phyloP scores from a whole-genome alignment of 73 alveolate species.

The Loxodes magnus region DNA sequence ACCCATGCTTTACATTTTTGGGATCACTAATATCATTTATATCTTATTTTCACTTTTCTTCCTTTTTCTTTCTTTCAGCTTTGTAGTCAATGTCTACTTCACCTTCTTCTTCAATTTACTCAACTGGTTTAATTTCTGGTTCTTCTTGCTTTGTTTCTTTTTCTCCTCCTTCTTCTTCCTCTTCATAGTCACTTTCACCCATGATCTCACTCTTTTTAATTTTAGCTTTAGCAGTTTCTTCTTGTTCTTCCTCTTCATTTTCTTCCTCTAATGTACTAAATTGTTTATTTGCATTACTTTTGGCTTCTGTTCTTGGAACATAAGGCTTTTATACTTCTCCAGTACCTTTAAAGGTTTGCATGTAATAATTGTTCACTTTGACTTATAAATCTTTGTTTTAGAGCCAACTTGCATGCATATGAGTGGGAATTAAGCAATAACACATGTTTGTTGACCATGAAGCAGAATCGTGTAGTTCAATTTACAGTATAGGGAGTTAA shows the following conservation, averaged over 20 bases:
- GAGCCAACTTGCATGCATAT: slow-evolving; percentile 25
- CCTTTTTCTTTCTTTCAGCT: slow-evolving; percentile 9
- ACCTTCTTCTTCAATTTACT: slow-evolving; percentile 2
- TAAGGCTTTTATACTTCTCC: neutral
- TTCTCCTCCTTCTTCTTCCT: slow-evolving; percentile 10
- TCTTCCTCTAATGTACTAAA: too few species aligned
- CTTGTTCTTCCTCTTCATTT: too few species aligned
- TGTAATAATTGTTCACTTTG: too few species aligned
- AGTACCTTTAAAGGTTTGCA: too few species aligned
- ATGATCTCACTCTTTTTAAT: too few species aligned
- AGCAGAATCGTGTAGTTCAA: slow-evolving; percentile 36
- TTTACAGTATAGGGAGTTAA: slow-evolving; percentile 33
- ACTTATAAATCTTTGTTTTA: slow-evolving; percentile 13
- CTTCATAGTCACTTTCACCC: too few species aligned
- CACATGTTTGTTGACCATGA: slow-evolving; percentile 26
- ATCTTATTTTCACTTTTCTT: neutral
- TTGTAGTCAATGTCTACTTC: slow-evolving; percentile 8
- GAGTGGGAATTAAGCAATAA: slow-evolving; percentile 24
- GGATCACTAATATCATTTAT: slow-evolving; percentile 5
- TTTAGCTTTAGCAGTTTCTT: too few species aligned
- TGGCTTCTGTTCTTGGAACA: neutral
- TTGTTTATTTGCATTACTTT: neutral
- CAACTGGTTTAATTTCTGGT: neutral
- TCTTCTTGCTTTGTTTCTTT: neutral
- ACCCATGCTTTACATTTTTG: neutral